Base-by-base conservation (phyloP, 2,329 filamentous ascomycete species). In the Akanthomyces dipterigenus region DNA sequence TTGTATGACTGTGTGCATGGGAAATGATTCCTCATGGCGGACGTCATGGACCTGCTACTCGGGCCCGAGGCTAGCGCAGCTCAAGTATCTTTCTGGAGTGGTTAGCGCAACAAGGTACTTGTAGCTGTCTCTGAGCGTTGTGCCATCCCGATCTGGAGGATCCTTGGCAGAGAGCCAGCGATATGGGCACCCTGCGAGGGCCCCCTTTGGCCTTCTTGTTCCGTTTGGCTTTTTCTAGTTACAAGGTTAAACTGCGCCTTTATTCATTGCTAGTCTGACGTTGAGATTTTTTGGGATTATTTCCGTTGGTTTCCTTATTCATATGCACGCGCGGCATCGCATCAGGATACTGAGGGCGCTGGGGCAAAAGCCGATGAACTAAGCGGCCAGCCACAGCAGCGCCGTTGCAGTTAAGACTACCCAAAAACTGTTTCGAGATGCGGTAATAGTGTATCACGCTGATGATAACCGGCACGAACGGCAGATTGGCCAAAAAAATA, bases 21-120 rank as follows among this genome's bases (percentile, higher is more conserved):
- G 34, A 51, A 57, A 62, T 51, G 60, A 62, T 57, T 62, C 60
- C 60, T 50, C 60, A 62, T 62, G 50, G 59, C 49, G 38, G 49
- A 20, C 24, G 53, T 62, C 51, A 62, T 62, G 43, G 51, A 56
- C 42, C 18, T 38, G 1, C 1, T 5, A 16, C 14, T 38, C 36
- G 36, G n/a, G 36, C 12, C 36, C 12, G 16, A 14, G 16, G 12
- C n/a, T 50, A 49, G 53, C 14, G 51, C 24, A 26, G 12, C 3
- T n/a, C 7, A 62, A 16, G 58, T 61, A 61, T 26, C 58, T 55
- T 55, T 61, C 55, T 40, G 58, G 50, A 9, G 20, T 16, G 14
- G 3, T 24, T 48, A 14, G 58, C 50, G 12, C 9, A 18, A 3
- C 1, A 14, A 55, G 50, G 34, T 61, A 61, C 58, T 38, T 60